Evolutionary conservation across 371 early-diverging fungal genomes (phyloP).

Genomic region (Syncephalastrum monosporum): DNA sequence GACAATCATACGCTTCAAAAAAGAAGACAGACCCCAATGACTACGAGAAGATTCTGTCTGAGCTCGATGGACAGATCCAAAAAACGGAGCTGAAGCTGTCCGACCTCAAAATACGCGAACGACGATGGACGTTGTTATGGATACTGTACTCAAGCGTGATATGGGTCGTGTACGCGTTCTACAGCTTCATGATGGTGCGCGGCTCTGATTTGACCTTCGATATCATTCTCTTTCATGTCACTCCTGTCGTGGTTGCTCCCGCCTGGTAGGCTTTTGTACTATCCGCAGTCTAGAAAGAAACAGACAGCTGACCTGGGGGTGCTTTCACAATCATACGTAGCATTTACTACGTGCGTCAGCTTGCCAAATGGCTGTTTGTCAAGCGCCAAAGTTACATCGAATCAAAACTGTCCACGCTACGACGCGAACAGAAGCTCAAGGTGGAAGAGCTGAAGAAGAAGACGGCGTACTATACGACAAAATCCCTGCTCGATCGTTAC

Average conservation of each 20-base stretch:
- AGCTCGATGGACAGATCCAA: conserved; percentile 74
- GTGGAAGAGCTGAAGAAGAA: conserved; percentile 90
- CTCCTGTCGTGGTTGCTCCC: conserved; percentile 50
- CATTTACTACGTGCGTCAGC: conserved; percentile 47
- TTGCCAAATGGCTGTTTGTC: conserved; percentile 52
- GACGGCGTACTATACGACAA: conserved; percentile 85
- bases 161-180: conserved; percentile 63
- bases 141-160: conserved; percentile 65
- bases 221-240: neutral
- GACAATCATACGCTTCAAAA: no score
- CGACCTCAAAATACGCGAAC: conserved; percentile 59
- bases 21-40: conserved; percentile 41
- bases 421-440: conserved; percentile 60
- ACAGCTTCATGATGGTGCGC: conserved; percentile 27
- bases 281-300: no score
- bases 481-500: conserved; percentile 80
- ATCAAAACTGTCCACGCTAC: conserved; percentile 44
- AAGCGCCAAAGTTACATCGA: conserved; percentile 57
- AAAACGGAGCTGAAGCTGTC: conserved; percentile 64
- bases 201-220: conserved; percentile 6
- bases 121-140: conserved; percentile 65
- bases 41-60: conserved; percentile 78
- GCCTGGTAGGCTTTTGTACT: conserved; percentile 37
- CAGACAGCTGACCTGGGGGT: no score
- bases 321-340: conserved; percentile 17